Conservation (phyloP, 768 basidiomycete species). For the Tulasnella sp. region DNA sequence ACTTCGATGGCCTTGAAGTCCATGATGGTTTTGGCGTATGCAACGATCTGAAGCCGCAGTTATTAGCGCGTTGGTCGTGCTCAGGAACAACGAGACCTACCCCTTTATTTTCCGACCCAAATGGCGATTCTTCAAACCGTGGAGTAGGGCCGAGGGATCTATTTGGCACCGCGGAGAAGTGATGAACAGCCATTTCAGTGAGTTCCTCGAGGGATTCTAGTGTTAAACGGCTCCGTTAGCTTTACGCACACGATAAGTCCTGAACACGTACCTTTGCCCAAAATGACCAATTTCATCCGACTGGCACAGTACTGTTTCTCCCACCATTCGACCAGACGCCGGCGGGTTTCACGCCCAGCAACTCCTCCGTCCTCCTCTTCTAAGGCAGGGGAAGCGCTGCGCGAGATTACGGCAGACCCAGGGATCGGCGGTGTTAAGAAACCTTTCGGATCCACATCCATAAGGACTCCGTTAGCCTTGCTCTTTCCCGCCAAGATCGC, state of each 20-base stretch:
- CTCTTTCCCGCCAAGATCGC: background rate
- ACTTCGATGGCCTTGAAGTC: conserved; percentile 76
- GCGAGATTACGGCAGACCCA: background rate
- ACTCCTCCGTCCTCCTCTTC: conserved; percentile 65
- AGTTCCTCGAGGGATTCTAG: conserved; percentile 71
- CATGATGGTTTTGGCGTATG: conserved; percentile 85
- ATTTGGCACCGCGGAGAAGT: conserved; percentile 68
- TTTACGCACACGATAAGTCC: background rate
- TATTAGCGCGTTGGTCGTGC: conserved; percentile 4
- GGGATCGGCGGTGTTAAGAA: background rate
- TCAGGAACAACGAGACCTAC: conserved; percentile 40
- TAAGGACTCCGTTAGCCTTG: background rate
- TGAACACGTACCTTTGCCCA: conserved; percentile 57
- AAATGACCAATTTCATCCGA: conserved; percentile 69
- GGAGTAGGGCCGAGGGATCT: conserved; percentile 36
- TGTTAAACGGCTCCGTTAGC: background rate
- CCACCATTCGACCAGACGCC: conserved; percentile 83
- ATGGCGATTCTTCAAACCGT: conserved; percentile 63
- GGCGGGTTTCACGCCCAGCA: conserved; percentile 70
- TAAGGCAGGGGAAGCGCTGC: conserved; percentile 24
- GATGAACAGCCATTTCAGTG: conserved; percentile 47
- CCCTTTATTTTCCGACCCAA: conserved; percentile 61
- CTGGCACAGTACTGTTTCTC: conserved; percentile 68
- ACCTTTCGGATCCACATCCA: background rate
- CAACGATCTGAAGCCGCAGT: conserved; percentile 18